Evolutionary conservation across 2,329 filamentous ascomycete genomes (phyloP), one percentile per base, ranked within the genome.

Genomic region (Nemania abortiva): DNA sequence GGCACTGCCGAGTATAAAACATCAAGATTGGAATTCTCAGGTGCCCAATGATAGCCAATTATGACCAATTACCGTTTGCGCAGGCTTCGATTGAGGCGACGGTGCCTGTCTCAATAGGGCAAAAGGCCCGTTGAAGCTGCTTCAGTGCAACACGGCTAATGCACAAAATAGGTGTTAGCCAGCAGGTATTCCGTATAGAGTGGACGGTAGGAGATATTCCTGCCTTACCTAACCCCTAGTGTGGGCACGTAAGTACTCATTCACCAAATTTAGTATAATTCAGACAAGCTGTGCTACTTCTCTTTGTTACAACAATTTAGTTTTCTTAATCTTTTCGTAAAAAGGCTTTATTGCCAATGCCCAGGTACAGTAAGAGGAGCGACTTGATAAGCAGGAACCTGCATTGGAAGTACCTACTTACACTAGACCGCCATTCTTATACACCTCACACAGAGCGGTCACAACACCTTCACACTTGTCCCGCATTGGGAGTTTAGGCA

Each of bases 391-490:
- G 42, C 31, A 49, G 7, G 20, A 5, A 11, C 39, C n/a, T n/a
- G n/a, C n/a, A n/a, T n/a, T 45, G 13, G 6, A 45, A n/a, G 39
- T 45, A 47, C 18, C 18, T 47, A 47, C 42, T 42, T 63, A 18
- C 27, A 50, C 31, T 55, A 69, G 66, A 69, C 66, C 66, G 66
- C 66, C 49, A 69, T 55, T 69, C 66, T 69, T 66, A 66, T 66
- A 63, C 34, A 42, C 55, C 45, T 42, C 53, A 45, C 58, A 53
- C 11, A 27, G 45, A 66, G 57, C 54, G 63, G 63, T 66, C 66
- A 69, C 63, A 31, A 66, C 57, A 54, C 53, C 63, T 39, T 50
- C 49, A n/a, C 57, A 57, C 62, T 69, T 69, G 52, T 65, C 62
- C 50, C n/a, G 31, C 63, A 29, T 34, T 22, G 56, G 66, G 22